Conservation (phyloP, 1,139 yeast species). For the Scheffersomyces lignicola region DNA sequence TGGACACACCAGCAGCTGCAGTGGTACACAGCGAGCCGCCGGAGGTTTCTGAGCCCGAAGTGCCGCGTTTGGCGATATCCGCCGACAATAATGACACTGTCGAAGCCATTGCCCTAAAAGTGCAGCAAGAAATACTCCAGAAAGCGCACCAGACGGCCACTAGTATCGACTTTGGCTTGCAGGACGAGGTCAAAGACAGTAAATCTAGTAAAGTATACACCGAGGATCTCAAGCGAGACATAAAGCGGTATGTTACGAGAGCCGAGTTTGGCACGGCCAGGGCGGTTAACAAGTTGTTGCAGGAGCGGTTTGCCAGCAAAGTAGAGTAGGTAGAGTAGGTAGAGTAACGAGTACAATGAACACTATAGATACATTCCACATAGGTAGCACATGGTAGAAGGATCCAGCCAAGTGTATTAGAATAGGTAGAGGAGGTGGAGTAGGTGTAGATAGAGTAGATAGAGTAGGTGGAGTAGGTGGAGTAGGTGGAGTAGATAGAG, state of each 20-base stretch:
- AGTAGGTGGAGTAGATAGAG: too few relatives aligned
- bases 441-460: too few relatives aligned
- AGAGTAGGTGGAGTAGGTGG: too few relatives aligned
- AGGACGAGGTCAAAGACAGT: slow-evolving; percentile 1
- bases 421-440: too few relatives aligned
- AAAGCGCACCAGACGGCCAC: slow-evolving; percentile 14
- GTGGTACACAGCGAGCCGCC: too few relatives aligned
- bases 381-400: too few relatives aligned
- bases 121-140: slow-evolving; percentile 23
- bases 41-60: not conserved
- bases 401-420: too few relatives aligned
- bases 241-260: slow-evolving; percentile 23
- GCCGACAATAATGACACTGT: slow-evolving; percentile 29
- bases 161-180: not conserved
- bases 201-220: slow-evolving; percentile 9
- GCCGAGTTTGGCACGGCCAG: slow-evolving; percentile 31
- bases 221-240: slow-evolving; percentile 32
- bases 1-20: too few relatives aligned
- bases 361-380: too few relatives aligned
- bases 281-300: slow-evolving; percentile 28
- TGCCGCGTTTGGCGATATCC: not conserved
- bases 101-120: slow-evolving; percentile 24
- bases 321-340: too few relatives aligned
- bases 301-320: slow-evolving; percentile 21
- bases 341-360: too few relatives aligned